These are phyloP conservation scores for Saturnispora saitoi DNA, from an alignment of 805 yeast genomes.

Conservation along the genomic window DNA sequence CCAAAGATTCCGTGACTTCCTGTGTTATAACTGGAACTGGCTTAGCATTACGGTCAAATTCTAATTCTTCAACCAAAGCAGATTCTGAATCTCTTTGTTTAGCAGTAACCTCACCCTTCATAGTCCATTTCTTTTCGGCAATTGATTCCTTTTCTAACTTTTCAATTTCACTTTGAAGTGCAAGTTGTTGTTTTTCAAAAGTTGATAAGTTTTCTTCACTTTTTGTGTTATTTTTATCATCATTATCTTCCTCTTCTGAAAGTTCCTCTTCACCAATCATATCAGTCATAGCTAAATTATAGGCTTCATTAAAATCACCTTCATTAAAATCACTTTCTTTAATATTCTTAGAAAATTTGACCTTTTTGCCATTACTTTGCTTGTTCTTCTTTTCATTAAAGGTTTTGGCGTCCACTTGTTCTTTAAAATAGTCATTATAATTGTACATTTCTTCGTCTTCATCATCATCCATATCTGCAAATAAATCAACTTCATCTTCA, in stretches of 20 bases:
- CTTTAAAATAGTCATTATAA: slow-evolving; percentile 60
- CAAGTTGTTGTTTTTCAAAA: slow-evolving; percentile 74
- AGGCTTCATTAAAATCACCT: slow-evolving; percentile 53
- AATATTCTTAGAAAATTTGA: slow-evolving; percentile 9
- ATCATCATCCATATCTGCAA: slow-evolving; percentile 42
- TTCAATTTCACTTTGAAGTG: slow-evolving; percentile 67
- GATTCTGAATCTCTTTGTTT: slow-evolving; percentile 80
- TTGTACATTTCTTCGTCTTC: slow-evolving; percentile 38
- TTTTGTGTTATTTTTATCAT: slow-evolving; percentile 11
- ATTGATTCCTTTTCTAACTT: slow-evolving; percentile 79
- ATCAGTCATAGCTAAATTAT: slow-evolving; percentile 55
- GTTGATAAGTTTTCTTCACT: slow-evolving; percentile 45
- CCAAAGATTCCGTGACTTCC: slow-evolving; percentile 78
- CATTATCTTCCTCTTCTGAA: slow-evolving; percentile 31
- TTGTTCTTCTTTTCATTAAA: slow-evolving; percentile 3
- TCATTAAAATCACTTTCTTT: slow-evolving; percentile 42
- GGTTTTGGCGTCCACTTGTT: slow-evolving; percentile 16
- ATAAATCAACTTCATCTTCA: slow-evolving; percentile 44
- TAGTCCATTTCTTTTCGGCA: slow-evolving; percentile 87
- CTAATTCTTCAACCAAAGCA: slow-evolving; percentile 68
- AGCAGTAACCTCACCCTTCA: slow-evolving; percentile 86
- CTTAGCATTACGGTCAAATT: slow-evolving; percentile 87
- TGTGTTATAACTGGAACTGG: slow-evolving; percentile 94
- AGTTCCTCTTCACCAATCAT: slow-evolving; percentile 38
- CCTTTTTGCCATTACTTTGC: slow-evolving; percentile 10